Percentiles rank a stretch among this genome's conserved stretches.
Evolutionary conservation across 2,329 filamentous ascomycete genomes (phyloP).

Genomic region (Massarina eburnea): DNA sequence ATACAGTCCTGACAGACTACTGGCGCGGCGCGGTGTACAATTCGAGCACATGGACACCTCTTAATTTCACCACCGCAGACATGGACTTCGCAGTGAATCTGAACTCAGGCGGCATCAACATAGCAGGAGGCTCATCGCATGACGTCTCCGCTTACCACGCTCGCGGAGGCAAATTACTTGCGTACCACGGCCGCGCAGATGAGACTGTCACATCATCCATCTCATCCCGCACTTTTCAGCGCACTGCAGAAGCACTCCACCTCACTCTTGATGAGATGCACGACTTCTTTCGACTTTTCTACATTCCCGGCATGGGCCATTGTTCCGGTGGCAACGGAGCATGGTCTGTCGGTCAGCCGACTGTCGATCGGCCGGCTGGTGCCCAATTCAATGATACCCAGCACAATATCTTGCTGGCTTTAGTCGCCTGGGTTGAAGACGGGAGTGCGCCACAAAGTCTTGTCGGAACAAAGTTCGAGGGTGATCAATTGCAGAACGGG

Average conservation of each 20-base stretch:
- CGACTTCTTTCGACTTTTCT: conserved; percentile 17
- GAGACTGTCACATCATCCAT: conserved; percentile 45
- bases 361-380: conserved; percentile 4
- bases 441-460: conserved; percentile 37
- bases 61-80: conserved; percentile 12
- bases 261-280: conserved; percentile 28
- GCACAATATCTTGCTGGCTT: conserved; percentile 45
- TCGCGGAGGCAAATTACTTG: conserved; percentile 13
- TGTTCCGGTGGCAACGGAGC: conserved; percentile 32
- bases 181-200: conserved; percentile 14
- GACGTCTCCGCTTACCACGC: conserved; percentile 9
- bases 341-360: conserved; percentile 10
- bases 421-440: conserved; percentile 46
- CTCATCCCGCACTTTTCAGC: conserved; percentile 54
- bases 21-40: conserved; percentile 45
- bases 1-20: conserved; percentile 24
- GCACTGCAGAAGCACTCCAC: conserved; percentile 29
- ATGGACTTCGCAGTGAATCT: conserved; percentile 37
- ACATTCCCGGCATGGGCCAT: conserved; percentile 27
- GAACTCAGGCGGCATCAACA: conserved; percentile 24
- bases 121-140: conserved; percentile 16
- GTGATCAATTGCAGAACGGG: conserved; percentile 1
- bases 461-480: conserved; percentile 9
- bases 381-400: conserved; percentile 28
- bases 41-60: conserved; percentile 42